Base-by-base conservation (phyloP, 164 flowering plant genomes). In the Brasenia schreberi region DNA sequence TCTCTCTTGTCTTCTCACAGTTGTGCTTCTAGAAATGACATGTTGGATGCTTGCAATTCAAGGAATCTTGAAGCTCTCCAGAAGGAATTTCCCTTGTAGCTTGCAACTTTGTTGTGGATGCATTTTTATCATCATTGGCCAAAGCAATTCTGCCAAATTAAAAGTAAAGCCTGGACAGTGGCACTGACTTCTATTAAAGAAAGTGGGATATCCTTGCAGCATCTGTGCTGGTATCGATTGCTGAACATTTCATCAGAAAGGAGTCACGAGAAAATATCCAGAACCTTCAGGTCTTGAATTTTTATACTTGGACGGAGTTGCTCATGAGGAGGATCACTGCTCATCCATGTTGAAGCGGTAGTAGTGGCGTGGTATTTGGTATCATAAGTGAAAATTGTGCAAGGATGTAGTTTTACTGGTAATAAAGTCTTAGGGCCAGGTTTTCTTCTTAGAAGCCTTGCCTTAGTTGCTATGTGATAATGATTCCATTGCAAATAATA, bases 11-110 rank as follows among this genome's bases (percentile, higher is more conserved):
- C 53, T 45, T 45, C 0, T 45, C 81, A 80, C 85, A 92, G 97
- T 73, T 84, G 86, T 74, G 92, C 96, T 68, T 85, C 90, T 7
- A 81, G 97, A 66, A 78, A 79, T 64, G 98, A 93, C 82, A 85
- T 93, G 92, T 61, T 92, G 72, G 85, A 85, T 70, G 96, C 90
- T 65, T 92, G 96, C 70, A 96, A 90, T 70, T 78, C 89, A 14
- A 81, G 92, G 71, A 92, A 88, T 83, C 85, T 92, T 43, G 98
- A 90, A 65, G 64, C 80, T 67, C 93, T 92, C 7, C 93, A 90
- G 72, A 85, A 88, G 74, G 98, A 90, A 75, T 92, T 92, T 72
- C 93, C 96, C 0, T 82, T 90, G 43, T 90, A 77, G 82, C 62
- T 4, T 56, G n/a, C 17, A 12, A 45, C 7, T 12, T 12, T 27